Evolutionary conservation across 257 asterid species (phyloP).

Genomic region (Gentiana dahurica): DNA sequence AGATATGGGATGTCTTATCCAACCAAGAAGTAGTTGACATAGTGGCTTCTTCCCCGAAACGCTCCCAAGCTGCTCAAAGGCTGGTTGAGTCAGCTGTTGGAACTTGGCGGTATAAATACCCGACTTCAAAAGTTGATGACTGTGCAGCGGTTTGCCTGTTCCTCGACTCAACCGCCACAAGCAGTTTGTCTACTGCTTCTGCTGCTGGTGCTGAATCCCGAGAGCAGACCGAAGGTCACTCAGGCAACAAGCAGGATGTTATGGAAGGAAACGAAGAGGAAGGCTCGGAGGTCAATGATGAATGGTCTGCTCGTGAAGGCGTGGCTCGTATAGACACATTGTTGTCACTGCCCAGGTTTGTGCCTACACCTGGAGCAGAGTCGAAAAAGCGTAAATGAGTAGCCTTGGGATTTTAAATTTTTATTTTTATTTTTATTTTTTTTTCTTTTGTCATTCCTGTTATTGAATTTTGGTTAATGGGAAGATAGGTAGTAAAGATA

Average conservation of each 20-base stretch:
- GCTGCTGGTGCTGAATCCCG: constrained; percentile 15
- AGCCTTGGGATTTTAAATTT: no score
- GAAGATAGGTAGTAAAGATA: no score
- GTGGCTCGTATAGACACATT: constrained; percentile 67
- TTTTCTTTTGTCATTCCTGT: no score
- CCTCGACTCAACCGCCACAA: constrained; percentile 26
- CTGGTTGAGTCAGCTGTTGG: constrained; percentile 63
- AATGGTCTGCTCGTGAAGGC: constrained; percentile 76
- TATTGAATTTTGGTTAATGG: no score
- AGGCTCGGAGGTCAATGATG: constrained; percentile 24
- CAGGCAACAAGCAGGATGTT: constrained; percentile 27
- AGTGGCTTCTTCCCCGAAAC: constrained; percentile 43
- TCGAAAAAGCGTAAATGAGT: constrained; percentile 28
- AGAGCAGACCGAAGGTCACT: constrained; percentile 22
- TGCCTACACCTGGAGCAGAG: constrained; percentile 36
- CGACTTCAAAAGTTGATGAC: constrained; percentile 74
- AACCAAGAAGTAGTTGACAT: constrained; percentile 71
- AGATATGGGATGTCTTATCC: constrained; percentile 91
- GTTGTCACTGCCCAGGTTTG: constrained; percentile 59
- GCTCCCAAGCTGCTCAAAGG: constrained; percentile 45
- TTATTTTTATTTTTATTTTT: no score
- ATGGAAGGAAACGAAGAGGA: constrained; percentile 9
- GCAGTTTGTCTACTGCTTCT: constrained; percentile 22
- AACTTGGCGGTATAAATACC: constrained; percentile 66
- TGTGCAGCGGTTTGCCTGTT: constrained; percentile 84